Percentiles rank a stretch among this genome's conserved stretches.
These are phyloP conservation scores for Arthrobotrys sphaeroides DNA, from an alignment of 2,329 filamentous ascomycete species.

Conservation along the genomic window DNA sequence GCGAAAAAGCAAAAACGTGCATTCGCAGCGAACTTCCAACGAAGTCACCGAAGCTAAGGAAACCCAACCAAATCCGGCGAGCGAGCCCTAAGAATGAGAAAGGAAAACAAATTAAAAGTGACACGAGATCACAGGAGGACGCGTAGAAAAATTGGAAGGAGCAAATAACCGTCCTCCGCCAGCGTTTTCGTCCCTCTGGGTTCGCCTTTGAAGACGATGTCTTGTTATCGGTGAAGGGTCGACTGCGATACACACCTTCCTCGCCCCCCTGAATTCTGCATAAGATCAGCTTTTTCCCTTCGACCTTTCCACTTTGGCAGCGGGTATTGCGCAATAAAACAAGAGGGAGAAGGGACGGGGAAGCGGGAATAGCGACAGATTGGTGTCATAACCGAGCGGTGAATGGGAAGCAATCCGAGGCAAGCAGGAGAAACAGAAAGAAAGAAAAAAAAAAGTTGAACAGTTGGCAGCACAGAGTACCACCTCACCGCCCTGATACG, in stretches of 20 bases:
- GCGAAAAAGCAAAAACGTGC: slow-evolving; percentile 52
- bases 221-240: slow-evolving; percentile 9
- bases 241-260: not conserved
- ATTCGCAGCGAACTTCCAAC: not conserved
- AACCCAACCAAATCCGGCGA: slow-evolving; percentile 51
- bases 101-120: slow-evolving; percentile 53
- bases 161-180: not conserved
- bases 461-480: slow-evolving; percentile 41
- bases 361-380: slow-evolving; percentile 53
- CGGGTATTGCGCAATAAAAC: slow-evolving; percentile 55
- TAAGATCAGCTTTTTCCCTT: slow-evolving; percentile 31
- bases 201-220: not conserved
- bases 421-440: slow-evolving; percentile 11
- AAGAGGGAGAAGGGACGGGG: slow-evolving; percentile 39
- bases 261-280: slow-evolving; percentile 46
- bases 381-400: slow-evolving; percentile 52
- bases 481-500: slow-evolving; percentile 49
- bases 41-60: slow-evolving; percentile 7
- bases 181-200: not conserved
- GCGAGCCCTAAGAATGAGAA: slow-evolving; percentile 46
- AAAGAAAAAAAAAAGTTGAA: slow-evolving; percentile 23
- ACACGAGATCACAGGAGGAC: slow-evolving; percentile 54
- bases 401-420: slow-evolving; percentile 15
- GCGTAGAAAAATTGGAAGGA: slow-evolving; percentile 36
- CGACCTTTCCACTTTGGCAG: slow-evolving; percentile 25